Base-by-base conservation (phyloP, 2,329 filamentous ascomycete genomes). In the Ambrosiella cleistominuta region DNA sequence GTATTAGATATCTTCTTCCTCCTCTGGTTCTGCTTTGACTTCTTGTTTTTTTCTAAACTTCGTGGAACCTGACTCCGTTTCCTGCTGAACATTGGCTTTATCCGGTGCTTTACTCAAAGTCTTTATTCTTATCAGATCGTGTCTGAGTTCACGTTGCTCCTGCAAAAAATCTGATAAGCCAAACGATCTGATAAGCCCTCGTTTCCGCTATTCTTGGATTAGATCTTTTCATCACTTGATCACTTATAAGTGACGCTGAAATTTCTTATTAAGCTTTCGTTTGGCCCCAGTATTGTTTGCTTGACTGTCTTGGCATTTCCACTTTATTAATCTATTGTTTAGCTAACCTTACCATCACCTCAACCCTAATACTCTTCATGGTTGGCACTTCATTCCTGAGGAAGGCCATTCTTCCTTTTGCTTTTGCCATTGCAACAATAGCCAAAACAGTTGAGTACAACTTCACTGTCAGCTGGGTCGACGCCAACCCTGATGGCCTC, bases 381-480 rank as follows among this genome's bases (percentile, higher is more conserved):
- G 56, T 55, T 19, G 54, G 8, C 17, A 15, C 47, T 37, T 42
- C 12, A 3, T n/a, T 44, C 37, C 17, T 57, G 8, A 3, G 27
- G 19, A 49, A 19, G 38, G 50, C 58, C 9, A 37, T 63, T 40
- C 60, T 59, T 19, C 49, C 64, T 50, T 57, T 62, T 35, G 47
- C 62, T 50, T 57, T 60, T 7, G 62, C 56, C 42, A 72, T 72
- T 40, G 70, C 67, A 4, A 40, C 57, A 9, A 12, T 11, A 19
- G 64, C 63, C 13, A 65, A 67, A 54, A 77, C 72, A 0, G 71
- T 81, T 39, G 75, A 70, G 1, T 78, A 79, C 63, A 68, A 80
- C 64, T 83, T 80, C 71, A 77, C 81, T 52, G 70, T 81, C 49
- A 77, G 76, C 40, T 84, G 81, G 80, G 77, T 82, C 12, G 74